A percentile compares a stretch with the other conserved stretches of the same genome.
Conservation (phyloP, 495 filamentous ascomycete species). For the Hypoxylon cercidicola region DNA sequence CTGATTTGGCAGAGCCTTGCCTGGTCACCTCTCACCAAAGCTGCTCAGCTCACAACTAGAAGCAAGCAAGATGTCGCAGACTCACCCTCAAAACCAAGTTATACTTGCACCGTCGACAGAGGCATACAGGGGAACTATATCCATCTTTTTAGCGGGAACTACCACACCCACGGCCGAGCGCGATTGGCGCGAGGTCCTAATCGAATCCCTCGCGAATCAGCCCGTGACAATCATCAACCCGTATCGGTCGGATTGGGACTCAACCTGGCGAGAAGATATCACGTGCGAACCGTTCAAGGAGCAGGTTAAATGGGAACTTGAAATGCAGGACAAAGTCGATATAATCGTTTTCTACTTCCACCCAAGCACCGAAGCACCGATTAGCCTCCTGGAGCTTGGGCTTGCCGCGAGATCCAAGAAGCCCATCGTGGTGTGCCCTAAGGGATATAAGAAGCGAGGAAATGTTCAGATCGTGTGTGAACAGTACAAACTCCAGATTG, state of each 20-base stretch:
- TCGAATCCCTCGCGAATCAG: conserved; percentile 45
- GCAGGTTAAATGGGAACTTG: conserved; percentile 70
- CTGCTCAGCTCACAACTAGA: neutral
- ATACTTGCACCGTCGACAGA: conserved; percentile 49
- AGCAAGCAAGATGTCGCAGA: conserved; percentile 20
- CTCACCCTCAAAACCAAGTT: conserved; percentile 42
- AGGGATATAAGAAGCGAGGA: conserved; percentile 64
- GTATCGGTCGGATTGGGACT: conserved; percentile 64
- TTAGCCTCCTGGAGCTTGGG: conserved; percentile 64
- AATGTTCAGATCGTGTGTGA: conserved; percentile 66
- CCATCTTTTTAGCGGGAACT: conserved; percentile 58
- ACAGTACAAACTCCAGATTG: conserved; percentile 51
- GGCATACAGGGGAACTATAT: conserved; percentile 31
- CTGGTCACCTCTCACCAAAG: conserved; percentile 1
- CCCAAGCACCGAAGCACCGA: conserved; percentile 54
- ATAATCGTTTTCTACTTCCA: conserved; percentile 67
- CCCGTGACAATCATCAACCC: conserved; percentile 71
- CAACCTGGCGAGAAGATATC: conserved; percentile 59
- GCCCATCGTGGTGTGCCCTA: conserved; percentile 61
- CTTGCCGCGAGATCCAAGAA: conserved; percentile 59
- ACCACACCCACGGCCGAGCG: conserved; percentile 41
- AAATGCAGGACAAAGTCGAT: conserved; percentile 62
- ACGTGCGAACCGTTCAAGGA: conserved; percentile 54
- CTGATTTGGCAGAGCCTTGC: conserved; percentile 5
- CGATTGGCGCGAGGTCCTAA: conserved; percentile 56